phyloP scores from a whole-genome alignment of 2,329 filamentous ascomycete species.

The Rutstroemia sp. region DNA sequence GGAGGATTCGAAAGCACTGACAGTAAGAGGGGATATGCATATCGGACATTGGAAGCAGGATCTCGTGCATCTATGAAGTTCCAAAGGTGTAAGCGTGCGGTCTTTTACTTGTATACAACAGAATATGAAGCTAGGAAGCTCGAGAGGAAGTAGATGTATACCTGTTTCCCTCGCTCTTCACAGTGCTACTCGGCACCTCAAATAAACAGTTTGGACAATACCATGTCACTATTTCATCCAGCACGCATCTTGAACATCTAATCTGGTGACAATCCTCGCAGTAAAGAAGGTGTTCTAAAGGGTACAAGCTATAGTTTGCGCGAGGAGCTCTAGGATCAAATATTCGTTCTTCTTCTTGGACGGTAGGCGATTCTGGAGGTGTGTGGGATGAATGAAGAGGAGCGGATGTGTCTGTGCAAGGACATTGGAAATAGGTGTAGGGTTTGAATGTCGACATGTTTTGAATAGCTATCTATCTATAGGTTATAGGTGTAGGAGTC shows the following conservation, averaged over 20 bases:
- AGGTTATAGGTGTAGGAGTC: neutral
- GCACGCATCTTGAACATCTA: slow-evolving; percentile 83
- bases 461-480: neutral
- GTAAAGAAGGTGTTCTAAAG: slow-evolving; percentile 87
- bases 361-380: slow-evolving; percentile 32
- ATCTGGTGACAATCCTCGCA: slow-evolving; percentile 98
- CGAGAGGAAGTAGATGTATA: slow-evolving; percentile 34
- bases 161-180: slow-evolving; percentile 91
- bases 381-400: slow-evolving; percentile 30
- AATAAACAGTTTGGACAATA: slow-evolving; percentile 95
- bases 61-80: slow-evolving; percentile 63
- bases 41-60: slow-evolving; percentile 95
- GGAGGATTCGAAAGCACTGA: slow-evolving; percentile 57
- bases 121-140: neutral
- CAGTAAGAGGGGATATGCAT: slow-evolving; percentile 72
- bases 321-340: slow-evolving; percentile 82
- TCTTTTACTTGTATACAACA: neutral
- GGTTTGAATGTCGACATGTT: slow-evolving; percentile 46
- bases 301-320: slow-evolving; percentile 87
- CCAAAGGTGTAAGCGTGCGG: neutral
- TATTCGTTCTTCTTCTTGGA: slow-evolving; percentile 62
- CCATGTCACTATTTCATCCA: slow-evolving; percentile 90
- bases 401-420: slow-evolving; percentile 46
- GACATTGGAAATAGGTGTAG: slow-evolving; percentile 61
- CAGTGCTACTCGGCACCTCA: slow-evolving; percentile 86